Evolutionary conservation across 108 stramenopile species (phyloP).

Genomic region (Stephanodiscus minutulus): DNA sequence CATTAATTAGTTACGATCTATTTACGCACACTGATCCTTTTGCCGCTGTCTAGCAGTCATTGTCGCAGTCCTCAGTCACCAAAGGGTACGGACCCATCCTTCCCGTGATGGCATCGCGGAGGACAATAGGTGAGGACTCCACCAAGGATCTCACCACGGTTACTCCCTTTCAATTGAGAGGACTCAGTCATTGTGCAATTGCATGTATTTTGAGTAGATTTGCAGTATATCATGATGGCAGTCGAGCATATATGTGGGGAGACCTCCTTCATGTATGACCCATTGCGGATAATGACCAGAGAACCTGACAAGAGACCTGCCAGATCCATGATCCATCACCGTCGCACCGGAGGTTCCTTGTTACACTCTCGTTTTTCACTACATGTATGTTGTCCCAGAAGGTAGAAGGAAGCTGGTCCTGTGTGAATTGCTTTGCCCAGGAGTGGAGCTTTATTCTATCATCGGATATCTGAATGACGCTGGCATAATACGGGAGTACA

Average conservation of each 20-base stretch:
- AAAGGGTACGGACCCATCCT: not conserved
- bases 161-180: not conserved
- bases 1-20: too few species aligned
- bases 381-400: not conserved
- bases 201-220: too few species aligned
- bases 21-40: too few species aligned
- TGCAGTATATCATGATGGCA: not conserved
- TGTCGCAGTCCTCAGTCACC: not conserved
- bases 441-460: not conserved
- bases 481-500: not conserved
- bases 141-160: not conserved
- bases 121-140: not conserved
- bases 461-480: not conserved
- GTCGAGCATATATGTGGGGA: not conserved
- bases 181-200: not conserved
- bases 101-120: not conserved
- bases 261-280: constrained; percentile 5
- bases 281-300: not conserved
- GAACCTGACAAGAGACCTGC: not conserved
- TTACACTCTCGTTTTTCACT: not conserved
- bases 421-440: not conserved
- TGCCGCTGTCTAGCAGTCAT: not conserved
- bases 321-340: constrained; percentile 19
- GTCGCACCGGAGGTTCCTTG: not conserved
- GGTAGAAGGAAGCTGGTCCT: not conserved